Conservation (phyloP, 1,139 yeast genomes). For the Candida gigantensis region DNA sequence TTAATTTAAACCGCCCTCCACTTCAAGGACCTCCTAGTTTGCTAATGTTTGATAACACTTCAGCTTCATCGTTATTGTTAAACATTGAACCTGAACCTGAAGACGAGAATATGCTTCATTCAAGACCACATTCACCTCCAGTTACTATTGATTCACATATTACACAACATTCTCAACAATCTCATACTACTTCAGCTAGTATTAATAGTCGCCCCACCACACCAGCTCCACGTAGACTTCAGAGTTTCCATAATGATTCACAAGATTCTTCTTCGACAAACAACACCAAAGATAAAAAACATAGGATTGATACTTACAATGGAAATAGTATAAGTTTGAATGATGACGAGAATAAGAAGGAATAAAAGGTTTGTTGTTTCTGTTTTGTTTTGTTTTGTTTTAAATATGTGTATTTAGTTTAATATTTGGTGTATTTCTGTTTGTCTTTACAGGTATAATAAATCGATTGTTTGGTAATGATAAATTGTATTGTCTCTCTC, state of each 20-base stretch:
- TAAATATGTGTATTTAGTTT: too few relatives aligned
- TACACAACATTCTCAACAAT: constrained; percentile 3
- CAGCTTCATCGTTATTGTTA: constrained; percentile 20
- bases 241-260: constrained; percentile 21
- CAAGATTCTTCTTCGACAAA: neutral
- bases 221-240: constrained; percentile 25
- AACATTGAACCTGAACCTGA: constrained; percentile 16
- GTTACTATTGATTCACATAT: constrained; percentile 8
- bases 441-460: too few relatives aligned
- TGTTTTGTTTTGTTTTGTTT: too few relatives aligned
- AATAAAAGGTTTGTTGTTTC: constrained; percentile 1
- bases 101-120: neutral
- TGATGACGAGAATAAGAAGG: constrained; percentile 19
- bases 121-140: constrained; percentile 6
- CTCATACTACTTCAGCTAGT: constrained; percentile 8
- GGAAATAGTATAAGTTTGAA: constrained; percentile 23
- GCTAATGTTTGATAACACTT: constrained; percentile 20
- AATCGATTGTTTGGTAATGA: too few relatives aligned
- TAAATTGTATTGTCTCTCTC: too few relatives aligned
- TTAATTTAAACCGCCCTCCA: constrained; percentile 9
- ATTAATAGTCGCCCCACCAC: constrained; percentile 19
- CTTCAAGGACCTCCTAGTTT: constrained; percentile 18
- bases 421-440: too few relatives aligned
- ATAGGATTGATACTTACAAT: constrained; percentile 19
- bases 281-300: constrained; percentile 9